Base-by-base conservation (phyloP, 176 grass and related monocot genomes). In the Puya raimondii region DNA sequence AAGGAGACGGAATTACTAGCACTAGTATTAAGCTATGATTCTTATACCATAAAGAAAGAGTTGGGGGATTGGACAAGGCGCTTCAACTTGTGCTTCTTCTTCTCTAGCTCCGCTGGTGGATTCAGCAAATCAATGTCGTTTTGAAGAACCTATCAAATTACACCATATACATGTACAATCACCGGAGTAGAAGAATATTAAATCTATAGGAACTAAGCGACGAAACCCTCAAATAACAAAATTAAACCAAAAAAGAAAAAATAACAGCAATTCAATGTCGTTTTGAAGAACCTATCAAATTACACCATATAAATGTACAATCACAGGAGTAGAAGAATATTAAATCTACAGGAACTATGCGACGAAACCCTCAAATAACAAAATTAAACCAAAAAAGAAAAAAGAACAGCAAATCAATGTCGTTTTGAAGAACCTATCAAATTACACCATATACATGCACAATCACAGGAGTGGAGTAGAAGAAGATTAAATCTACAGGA, bases 61-160 rank as follows among this genome's bases (percentile, higher is more conserved):
- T 61, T 61, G 16, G 56, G 56, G 21, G 56, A 61, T 20, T 61
- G 56, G 56, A 61, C 56, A 13, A 61, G 56, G 56, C 56, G 56
- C 56, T 61, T 61, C 17, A 61, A 20, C 56, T 61, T 61, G 56
- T 61, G 56, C 56, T 22, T 61, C 56, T 20, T 61, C 56, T 61
- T 61, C 56, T 61, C 56, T 1, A 61, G 56, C 16, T 61, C 56
- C 7, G 56, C 56, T 20, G 56, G 56, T 18, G 56, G 56, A 61
- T 61, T 61, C 56, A 61, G 56, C 15, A 61, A 20, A 22, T 61
- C 56, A 10, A 61, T 22, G 16, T 61, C 56, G 56, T 61, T 61
- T 18, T 8, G 5, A 20, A 61, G 56, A n/a, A 61, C 56, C 56
- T 61, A 61, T 22, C 16, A 20, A 16, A 61, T 20, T 13, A 22